A percentile compares a stretch with the other conserved stretches of the same genome.
phyloP scores from a whole-genome alignment of 2,329 filamentous ascomycete species.

The Davidsoniella neocaledoniae region DNA sequence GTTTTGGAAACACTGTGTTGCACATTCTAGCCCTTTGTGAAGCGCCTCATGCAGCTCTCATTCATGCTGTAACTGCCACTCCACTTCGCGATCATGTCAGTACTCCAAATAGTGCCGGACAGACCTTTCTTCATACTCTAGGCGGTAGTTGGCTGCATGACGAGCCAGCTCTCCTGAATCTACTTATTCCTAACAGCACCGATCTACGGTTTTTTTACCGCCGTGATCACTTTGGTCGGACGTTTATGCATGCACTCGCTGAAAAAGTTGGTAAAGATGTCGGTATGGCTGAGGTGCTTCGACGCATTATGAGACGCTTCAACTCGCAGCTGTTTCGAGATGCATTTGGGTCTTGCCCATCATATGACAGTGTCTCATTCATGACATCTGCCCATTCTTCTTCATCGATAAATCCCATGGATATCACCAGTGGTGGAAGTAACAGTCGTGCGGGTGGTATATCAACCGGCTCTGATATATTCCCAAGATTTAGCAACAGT shows the following conservation, averaged over 20 bases:
- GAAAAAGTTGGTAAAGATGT: not conserved
- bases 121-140: constrained; percentile 33
- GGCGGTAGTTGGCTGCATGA: constrained; percentile 21
- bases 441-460: too few species aligned
- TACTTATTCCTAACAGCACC: constrained; percentile 17
- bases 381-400: not conserved
- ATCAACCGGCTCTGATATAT: too few species aligned
- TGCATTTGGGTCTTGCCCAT: constrained; percentile 27
- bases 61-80: constrained; percentile 11
- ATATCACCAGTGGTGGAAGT: too few species aligned
- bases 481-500: not conserved
- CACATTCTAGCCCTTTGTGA: constrained; percentile 29
- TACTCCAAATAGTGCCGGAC: constrained; percentile 28
- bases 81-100: not conserved
- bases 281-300: constrained; percentile 9
- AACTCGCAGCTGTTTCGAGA: constrained; percentile 24
- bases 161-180: constrained; percentile 10
- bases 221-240: constrained; percentile 35
- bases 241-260: constrained; percentile 30
- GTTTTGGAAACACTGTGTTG: constrained; percentile 31
- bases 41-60: constrained; percentile 14
- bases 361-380: constrained; percentile 5
- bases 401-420: too few species aligned
- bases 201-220: constrained; percentile 18
- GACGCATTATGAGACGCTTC: constrained; percentile 21